A percentile compares a stretch with the other conserved stretches of the same genome.
Conservation (phyloP, 176 grass and related monocot species). For the Microstegium vimineum region DNA sequence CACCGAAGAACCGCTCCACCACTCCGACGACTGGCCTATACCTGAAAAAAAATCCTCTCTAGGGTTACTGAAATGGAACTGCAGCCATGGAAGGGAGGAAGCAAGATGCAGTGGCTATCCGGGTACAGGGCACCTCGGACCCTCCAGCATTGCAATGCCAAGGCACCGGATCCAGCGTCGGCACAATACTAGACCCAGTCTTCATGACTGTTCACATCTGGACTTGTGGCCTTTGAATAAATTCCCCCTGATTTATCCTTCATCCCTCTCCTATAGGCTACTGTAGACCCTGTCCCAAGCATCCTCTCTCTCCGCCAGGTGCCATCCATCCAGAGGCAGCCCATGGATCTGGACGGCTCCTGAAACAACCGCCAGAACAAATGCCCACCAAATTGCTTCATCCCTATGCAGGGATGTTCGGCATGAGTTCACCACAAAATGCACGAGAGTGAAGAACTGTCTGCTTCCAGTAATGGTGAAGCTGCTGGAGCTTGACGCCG, state of each 20-base stretch:
- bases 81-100: background rate
- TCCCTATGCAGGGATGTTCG: slow-evolving; percentile 26
- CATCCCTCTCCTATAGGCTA: background rate
- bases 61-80: background rate
- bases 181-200: background rate
- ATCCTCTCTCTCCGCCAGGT: background rate
- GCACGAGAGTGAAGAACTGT: slow-evolving; percentile 1
- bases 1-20: background rate
- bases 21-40: background rate
- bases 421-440: slow-evolving; percentile 30
- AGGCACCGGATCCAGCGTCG: background rate
- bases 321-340: background rate
- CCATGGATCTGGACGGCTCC: background rate
- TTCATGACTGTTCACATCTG: background rate
- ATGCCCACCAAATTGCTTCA: background rate
- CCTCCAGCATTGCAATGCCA: background rate
- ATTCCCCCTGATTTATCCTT: background rate
- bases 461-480: slow-evolving; percentile 24
- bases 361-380: no score
- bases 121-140: no score
- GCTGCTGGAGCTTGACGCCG: slow-evolving; percentile 10
- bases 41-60: background rate
- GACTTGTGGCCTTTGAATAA: background rate
- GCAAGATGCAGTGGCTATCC: no score
- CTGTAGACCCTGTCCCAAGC: background rate